Evolutionary conservation across 345 rosid genomes (phyloP).

Genomic region (Capsella bursapastoris): DNA sequence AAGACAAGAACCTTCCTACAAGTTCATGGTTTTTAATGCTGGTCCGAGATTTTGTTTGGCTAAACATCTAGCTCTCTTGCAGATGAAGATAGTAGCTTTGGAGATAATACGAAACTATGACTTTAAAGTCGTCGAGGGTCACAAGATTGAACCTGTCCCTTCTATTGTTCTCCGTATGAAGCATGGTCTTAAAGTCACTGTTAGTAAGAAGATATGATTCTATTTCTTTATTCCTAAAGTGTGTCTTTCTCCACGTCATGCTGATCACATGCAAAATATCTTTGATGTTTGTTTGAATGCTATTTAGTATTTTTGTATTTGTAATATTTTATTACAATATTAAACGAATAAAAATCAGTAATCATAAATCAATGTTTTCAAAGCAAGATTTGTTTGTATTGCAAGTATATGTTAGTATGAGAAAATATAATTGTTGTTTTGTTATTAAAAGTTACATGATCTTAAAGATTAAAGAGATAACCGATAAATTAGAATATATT

Average conservation of each 20-base stretch:
- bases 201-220: conserved; percentile 10
- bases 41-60: conserved; percentile 42
- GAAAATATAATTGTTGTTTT: no score
- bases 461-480: no score
- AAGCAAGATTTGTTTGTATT: no score
- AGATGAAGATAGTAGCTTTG: conserved; percentile 39
- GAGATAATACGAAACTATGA: conserved; percentile 25
- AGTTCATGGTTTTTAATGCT: conserved; percentile 35
- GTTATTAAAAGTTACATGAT: no score
- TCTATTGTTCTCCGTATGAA: conserved; percentile 8
- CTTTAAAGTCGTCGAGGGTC: conserved; percentile 32
- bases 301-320: no score
- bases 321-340: no score
- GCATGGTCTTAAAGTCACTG: conserved; percentile 27
- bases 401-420: no score
- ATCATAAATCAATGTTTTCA: no score
- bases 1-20: conserved; percentile 23
- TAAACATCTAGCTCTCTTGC: conserved; percentile 30
- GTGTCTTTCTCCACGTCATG: neutral
- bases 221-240: neutral
- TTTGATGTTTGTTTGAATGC: no score
- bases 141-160: conserved; percentile 19
- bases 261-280: neutral
- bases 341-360: no score
- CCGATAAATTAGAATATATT: no score